Conservation (phyloP, 2,329 filamentous ascomycete genomes). For the Corniculantispora saksenae region DNA sequence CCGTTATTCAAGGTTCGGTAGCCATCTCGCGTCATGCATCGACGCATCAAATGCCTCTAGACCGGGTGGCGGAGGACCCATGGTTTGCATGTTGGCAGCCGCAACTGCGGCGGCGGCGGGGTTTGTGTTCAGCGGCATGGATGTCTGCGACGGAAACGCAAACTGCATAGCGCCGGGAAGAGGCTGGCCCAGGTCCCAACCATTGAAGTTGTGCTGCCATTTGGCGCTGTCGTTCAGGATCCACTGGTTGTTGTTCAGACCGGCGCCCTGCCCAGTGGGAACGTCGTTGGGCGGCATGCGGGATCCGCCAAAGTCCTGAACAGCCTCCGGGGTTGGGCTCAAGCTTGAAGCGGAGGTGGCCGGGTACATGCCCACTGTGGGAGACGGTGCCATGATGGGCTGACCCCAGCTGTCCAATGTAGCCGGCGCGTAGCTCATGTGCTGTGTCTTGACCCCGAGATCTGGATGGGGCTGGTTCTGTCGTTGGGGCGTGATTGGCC, state of each 20-base stretch:
- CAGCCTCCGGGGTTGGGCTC: conserved; percentile 1
- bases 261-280: conserved; percentile 13
- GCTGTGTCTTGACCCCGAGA: not conserved
- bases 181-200: conserved; percentile 46
- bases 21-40: conserved; percentile 35
- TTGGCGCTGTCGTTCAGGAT: conserved; percentile 58
- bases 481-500: not conserved
- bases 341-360: not conserved
- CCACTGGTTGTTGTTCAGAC: conserved; percentile 56
- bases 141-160: conserved; percentile 28
- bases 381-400: conserved; percentile 2
- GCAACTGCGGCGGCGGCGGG: not conserved
- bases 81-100: conserved; percentile 13
- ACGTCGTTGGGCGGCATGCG: not conserved
- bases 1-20: conserved; percentile 37
- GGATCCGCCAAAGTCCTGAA: conserved; percentile 5
- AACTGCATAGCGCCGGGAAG: conserved; percentile 31
- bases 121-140: not conserved
- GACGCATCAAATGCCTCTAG: conserved; percentile 37
- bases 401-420: conserved; percentile 12
- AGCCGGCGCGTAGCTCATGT: conserved; percentile 9
- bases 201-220: conserved; percentile 60
- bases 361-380: not conserved
- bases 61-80: conserved; percentile 27
- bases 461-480: conserved; percentile 16